phyloP scores from a whole-genome alignment of 495 filamentous ascomycete species.

The Penicillium odoratum region DNA sequence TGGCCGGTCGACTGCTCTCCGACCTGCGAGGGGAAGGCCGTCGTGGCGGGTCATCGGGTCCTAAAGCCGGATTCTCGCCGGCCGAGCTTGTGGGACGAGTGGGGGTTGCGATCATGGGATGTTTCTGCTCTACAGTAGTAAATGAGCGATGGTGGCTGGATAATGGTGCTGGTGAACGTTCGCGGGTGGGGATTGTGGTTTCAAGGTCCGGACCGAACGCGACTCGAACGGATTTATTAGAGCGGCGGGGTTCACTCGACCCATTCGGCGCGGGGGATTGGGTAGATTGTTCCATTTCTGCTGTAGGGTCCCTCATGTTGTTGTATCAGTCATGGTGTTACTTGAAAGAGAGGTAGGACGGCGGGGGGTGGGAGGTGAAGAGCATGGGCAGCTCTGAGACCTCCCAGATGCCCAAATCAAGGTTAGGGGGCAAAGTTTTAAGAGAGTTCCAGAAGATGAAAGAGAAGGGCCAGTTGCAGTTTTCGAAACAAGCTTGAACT shows the following conservation, averaged over 20 bases:
- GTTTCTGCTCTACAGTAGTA: constrained; percentile 37
- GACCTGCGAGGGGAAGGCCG: constrained; percentile 34
- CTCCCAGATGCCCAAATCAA: constrained; percentile 8
- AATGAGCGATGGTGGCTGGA: constrained; percentile 42
- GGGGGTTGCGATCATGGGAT: constrained; percentile 22
- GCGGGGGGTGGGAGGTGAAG: constrained; percentile 13
- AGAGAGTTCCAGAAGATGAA: neutral
- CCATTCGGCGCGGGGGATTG: constrained; percentile 32
- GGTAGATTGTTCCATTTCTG: constrained; percentile 40
- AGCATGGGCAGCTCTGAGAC: constrained; percentile 14
- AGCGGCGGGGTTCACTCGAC: constrained; percentile 37
- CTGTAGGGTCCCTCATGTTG: constrained; percentile 44
- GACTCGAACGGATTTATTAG: constrained; percentile 43
- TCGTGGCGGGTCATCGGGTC: constrained; percentile 24
- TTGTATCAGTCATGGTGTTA: constrained; percentile 39
- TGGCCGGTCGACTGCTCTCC: constrained; percentile 50
- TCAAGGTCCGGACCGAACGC: constrained; percentile 48
- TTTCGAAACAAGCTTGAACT: neutral
- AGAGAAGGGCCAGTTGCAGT: neutral
- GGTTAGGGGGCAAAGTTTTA: neutral
- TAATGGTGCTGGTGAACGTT: constrained; percentile 40
- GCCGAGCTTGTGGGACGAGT: constrained; percentile 38
- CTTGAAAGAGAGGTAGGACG: constrained; percentile 12
- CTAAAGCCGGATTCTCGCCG: constrained; percentile 29
- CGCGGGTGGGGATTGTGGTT: constrained; percentile 44